phyloP scores from a whole-genome alignment of 805 yeast genomes.

The Sugiyamaella smithiae region DNA sequence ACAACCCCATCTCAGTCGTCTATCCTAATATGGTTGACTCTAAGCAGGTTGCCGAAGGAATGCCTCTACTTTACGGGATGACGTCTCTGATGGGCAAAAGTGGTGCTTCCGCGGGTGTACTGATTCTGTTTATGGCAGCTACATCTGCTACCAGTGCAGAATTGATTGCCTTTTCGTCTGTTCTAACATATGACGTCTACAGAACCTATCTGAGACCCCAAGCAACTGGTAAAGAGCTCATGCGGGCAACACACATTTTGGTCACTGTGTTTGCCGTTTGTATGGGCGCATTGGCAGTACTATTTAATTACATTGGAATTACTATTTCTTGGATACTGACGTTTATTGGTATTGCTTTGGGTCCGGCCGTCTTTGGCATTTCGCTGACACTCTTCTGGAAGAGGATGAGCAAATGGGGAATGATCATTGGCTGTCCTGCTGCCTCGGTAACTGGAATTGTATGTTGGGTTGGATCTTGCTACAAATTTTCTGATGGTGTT shows the following conservation, averaged over 20 bases:
- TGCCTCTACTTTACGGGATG: constrained; percentile 62
- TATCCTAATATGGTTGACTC: constrained; percentile 63
- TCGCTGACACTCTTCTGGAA: constrained; percentile 10
- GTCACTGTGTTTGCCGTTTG: constrained; percentile 42
- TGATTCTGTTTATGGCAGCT: constrained; percentile 40
- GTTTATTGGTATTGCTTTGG: constrained; percentile 13
- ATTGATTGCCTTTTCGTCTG: constrained; percentile 41
- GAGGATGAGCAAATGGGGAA: constrained; percentile 12
- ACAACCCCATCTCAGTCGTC: constrained; percentile 68
- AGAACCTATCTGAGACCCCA: constrained; percentile 42
- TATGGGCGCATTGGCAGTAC: constrained; percentile 78
- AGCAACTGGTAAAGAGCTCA: constrained; percentile 43
- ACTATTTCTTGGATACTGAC: constrained; percentile 59
- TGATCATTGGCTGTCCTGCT: constrained; percentile 57
- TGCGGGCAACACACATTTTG: constrained; percentile 42
- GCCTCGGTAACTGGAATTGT: constrained; percentile 67
- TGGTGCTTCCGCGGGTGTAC: constrained; percentile 72
- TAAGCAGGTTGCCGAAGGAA: constrained; percentile 70
- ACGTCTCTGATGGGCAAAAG: constrained; percentile 77
- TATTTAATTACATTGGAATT: constrained; percentile 72
- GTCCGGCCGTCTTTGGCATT: constrained; percentile 9
- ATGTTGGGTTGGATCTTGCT: constrained; percentile 22
- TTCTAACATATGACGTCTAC: constrained; percentile 47
- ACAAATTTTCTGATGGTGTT: constrained; percentile 28
- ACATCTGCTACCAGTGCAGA: constrained; percentile 44